Evolutionary conservation across 805 yeast species (phyloP).

Genomic region (Ogataea minuta): DNA sequence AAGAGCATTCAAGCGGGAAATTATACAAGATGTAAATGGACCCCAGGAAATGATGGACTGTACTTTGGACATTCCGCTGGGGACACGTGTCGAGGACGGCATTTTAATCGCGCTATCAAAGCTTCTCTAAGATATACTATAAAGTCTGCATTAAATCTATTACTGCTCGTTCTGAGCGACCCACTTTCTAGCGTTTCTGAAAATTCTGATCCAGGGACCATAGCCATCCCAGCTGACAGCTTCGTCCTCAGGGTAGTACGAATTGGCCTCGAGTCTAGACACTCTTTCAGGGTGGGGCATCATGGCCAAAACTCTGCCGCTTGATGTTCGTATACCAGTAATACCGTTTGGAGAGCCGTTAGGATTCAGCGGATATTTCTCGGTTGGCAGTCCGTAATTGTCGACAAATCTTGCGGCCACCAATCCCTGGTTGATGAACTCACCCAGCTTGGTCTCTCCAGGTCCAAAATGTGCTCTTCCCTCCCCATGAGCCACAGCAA

Average conservation of each 20-base stretch:
- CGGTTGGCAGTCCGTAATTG: slow-evolving; percentile 83
- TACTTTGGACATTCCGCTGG: slow-evolving; percentile 45
- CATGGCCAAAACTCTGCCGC: slow-evolving; percentile 95
- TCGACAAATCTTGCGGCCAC: slow-evolving; percentile 80
- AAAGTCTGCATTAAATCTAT: slow-evolving; percentile 3
- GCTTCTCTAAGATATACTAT: slow-evolving; percentile 2
- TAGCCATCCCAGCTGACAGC: slow-evolving; percentile 69
- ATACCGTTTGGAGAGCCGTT: slow-evolving; percentile 94
- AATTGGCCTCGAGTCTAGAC: slow-evolving; percentile 80
- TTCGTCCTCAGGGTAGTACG: slow-evolving; percentile 75
- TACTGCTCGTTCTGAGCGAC: slow-evolving; percentile 42
- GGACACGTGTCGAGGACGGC: slow-evolving; percentile 70
- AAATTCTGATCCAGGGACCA: slow-evolving; percentile 95
- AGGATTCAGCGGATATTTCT: slow-evolving; percentile 89
- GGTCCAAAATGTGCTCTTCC: slow-evolving; percentile 78
- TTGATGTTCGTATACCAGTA: slow-evolving; percentile 85
- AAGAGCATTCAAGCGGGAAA: slow-evolving; percentile 51
- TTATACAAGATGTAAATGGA: slow-evolving; percentile 50
- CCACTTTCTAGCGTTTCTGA: slow-evolving; percentile 93
- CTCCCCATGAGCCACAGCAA: slow-evolving; percentile 99
- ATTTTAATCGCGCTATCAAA: slow-evolving; percentile 55
- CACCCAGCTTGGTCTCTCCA: slow-evolving; percentile 40
- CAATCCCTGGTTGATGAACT: slow-evolving; percentile 52
- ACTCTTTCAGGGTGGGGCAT: slow-evolving; percentile 99
- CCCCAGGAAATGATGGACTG: slow-evolving; percentile 73